Base-by-base conservation (phyloP, 495 filamentous ascomycete genomes). In the Penicillium salamii region DNA sequence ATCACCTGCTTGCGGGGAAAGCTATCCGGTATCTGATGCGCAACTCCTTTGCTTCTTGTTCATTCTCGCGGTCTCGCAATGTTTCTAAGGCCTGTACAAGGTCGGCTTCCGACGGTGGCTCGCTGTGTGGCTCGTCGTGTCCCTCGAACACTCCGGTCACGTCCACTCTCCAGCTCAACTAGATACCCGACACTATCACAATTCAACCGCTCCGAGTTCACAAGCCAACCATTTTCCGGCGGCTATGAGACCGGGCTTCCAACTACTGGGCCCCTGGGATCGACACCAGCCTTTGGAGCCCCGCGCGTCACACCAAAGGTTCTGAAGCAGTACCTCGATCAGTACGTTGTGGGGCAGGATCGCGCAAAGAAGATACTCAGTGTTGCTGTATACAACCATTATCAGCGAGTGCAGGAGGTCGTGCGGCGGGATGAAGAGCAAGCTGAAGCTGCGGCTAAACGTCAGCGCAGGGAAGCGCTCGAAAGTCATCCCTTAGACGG, bases 361-460 rank as follows among this genome's bases (percentile, higher is more conserved):
- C 85, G 89, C 41, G 89, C 93, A n/a, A 98, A 97, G 78, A 93
- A 93, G 65, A 87, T 91, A 19, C 79, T 97, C 42, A 92, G 89
- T 54, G 86, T 91, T 9, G 90, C 91, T 3, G 88, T 98, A n/a
- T 97, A 90, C 68, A 96, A 97, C 70, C 93, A 98, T 60, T 97
- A 96, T 63, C 91, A 95, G 70, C 78, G 87, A 31, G 80, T 96
- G 50, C 84, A 88, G 50, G 88, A 96, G 58, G 59, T 90, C 18
- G 74, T 81, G 42, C 75, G 90, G 40, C 79, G 86, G 26, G 84
- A 95, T 55, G 87, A 93, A 49, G 87, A 91, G 52, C 83, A 85
- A 46, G 85, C 86, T 54, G 84, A 86, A 61, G 67, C 83, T 33
- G 46, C 68, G 20, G 72, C 71, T 31, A 75, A 80, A 55, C 68